Conservation (phyloP, 179 eudicot genomes). For the Heliamphora pulchella region DNA sequence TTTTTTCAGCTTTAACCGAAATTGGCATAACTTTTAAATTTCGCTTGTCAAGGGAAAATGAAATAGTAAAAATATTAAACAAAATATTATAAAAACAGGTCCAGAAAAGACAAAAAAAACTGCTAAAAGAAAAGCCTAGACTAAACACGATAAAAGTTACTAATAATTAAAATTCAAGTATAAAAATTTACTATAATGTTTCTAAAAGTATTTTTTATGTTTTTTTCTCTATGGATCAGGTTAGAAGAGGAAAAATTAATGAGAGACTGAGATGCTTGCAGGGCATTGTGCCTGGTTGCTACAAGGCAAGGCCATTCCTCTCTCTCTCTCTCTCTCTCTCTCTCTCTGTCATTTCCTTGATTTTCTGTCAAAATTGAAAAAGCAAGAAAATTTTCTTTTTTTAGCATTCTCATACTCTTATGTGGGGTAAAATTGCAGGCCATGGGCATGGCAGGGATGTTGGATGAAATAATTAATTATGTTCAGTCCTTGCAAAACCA, state of each 20-base stretch:
- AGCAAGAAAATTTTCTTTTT: background rate
- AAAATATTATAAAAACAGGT: too few species aligned
- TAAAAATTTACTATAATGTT: background rate
- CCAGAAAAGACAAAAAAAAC: background rate
- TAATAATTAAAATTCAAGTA: background rate
- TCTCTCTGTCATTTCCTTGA: background rate
- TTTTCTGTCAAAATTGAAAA: background rate
- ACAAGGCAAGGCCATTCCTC: conserved; percentile 42
- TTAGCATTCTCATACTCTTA: background rate
- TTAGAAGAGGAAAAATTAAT: conserved; percentile 84
- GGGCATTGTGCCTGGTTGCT: conserved; percentile 93
- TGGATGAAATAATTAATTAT: conserved; percentile 91
- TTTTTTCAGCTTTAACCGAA: too few species aligned
- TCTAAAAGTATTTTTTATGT: background rate
- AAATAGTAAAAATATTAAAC: too few species aligned
- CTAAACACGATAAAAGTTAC: background rate
- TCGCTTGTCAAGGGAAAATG: too few species aligned
- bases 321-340: background rate
- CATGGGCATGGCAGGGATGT: conserved; percentile 96
- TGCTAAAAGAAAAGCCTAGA: background rate
- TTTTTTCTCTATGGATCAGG: conserved; percentile 29
- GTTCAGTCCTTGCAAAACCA: conserved; percentile 88
- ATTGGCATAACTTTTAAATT: too few species aligned
- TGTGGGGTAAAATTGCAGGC: conserved; percentile 41
- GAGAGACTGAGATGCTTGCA: conserved; percentile 70